phyloP scores from a whole-genome alignment of 441 rosid species.

The Erysimum cheiri region DNA sequence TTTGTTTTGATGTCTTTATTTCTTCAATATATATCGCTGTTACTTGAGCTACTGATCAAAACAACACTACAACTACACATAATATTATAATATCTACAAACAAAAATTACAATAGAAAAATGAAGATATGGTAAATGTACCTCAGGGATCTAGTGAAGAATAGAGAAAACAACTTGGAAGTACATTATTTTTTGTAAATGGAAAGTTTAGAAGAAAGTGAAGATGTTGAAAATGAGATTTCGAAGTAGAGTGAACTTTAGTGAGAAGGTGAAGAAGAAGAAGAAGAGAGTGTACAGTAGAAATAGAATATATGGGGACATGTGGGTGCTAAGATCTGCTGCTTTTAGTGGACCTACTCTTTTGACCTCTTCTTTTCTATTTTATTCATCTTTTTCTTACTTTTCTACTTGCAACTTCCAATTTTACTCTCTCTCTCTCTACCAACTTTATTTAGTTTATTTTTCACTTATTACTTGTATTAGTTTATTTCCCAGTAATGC shows the following conservation, averaged over 20 bases:
- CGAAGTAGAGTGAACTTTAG: slow-evolving; percentile 39
- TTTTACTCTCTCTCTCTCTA: not conserved
- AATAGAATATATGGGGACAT: slow-evolving; percentile 46
- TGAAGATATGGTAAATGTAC: slow-evolving; percentile 36
- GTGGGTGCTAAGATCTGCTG: slow-evolving; percentile 47
- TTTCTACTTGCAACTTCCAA: slow-evolving; percentile 26
- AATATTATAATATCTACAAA: slow-evolving; percentile 24
- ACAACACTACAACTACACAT: slow-evolving; percentile 36
- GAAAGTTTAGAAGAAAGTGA: slow-evolving; percentile 31
- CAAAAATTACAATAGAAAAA: not conserved
- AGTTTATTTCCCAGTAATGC: slow-evolving; percentile 14
- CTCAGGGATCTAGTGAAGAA: slow-evolving; percentile 32
- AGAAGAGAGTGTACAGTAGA: slow-evolving; percentile 47
- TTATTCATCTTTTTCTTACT: slow-evolving; percentile 23
- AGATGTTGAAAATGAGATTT: slow-evolving; percentile 36
- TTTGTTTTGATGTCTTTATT: slow-evolving; percentile 16
- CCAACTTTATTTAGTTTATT: not conserved
- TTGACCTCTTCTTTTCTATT: slow-evolving; percentile 41
- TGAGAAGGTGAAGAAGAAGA: slow-evolving; percentile 24
- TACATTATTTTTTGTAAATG: not conserved
- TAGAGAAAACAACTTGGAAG: slow-evolving; percentile 1
- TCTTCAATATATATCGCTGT: slow-evolving; percentile 33
- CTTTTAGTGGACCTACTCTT: slow-evolving; percentile 41
- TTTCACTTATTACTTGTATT: not conserved
- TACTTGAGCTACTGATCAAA: slow-evolving; percentile 42